These are phyloP conservation scores for Spathaspora arborariae DNA, from an alignment of 805 yeast genomes.

Conservation along the genomic window DNA sequence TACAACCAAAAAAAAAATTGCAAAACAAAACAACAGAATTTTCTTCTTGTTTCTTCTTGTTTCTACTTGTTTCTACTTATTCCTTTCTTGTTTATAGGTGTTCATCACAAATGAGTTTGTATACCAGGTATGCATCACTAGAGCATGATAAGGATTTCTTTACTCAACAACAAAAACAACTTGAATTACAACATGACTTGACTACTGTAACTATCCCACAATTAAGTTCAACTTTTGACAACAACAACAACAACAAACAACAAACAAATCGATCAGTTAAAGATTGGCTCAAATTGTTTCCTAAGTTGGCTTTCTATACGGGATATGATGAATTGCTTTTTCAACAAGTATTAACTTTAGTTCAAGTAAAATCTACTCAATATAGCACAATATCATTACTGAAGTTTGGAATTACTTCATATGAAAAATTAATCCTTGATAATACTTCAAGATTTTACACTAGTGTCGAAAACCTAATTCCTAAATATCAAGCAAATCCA, in stretches of 20 bases:
- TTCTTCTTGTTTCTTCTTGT: neutral
- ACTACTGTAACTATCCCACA: slow-evolving; percentile 17
- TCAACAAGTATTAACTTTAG: slow-evolving; percentile 44
- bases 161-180: slow-evolving; percentile 2
- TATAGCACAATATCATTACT: slow-evolving; percentile 56
- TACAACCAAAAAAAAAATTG: too few relatives aligned
- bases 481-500: slow-evolving; percentile 46
- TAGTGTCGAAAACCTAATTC: slow-evolving; percentile 66
- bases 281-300: slow-evolving; percentile 39
- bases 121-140: slow-evolving; percentile 35
- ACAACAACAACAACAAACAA: slow-evolving; percentile 7
- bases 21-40: neutral
- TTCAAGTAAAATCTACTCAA: slow-evolving; percentile 47
- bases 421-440: slow-evolving; percentile 54
- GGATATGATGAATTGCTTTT: slow-evolving; percentile 53
- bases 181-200: neutral
- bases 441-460: slow-evolving; percentile 68
- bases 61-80: neutral
- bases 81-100: neutral
- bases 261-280: slow-evolving; percentile 10
- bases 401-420: slow-evolving; percentile 62
- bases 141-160: slow-evolving; percentile 25
- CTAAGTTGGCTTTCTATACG: slow-evolving; percentile 49
- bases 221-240: slow-evolving; percentile 23
- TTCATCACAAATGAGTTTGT: slow-evolving; percentile 28